Base-by-base conservation (phyloP, 371 early-diverging fungal genomes). In the Mortierella sp. region DNA sequence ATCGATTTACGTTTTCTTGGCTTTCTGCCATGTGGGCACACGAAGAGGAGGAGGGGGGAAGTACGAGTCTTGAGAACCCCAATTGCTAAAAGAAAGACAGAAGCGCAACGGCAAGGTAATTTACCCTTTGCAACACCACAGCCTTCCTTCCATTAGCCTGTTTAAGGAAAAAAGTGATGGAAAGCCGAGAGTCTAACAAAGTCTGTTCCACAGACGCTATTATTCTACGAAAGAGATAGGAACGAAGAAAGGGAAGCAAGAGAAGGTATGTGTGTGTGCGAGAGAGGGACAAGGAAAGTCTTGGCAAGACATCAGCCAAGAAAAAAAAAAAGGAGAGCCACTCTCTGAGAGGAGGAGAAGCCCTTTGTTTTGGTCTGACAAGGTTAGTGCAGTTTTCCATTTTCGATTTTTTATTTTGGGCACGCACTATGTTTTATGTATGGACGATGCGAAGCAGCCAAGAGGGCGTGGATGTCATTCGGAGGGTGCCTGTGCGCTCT, bases 21-120 rank as follows among this genome's bases (percentile, higher is more conserved):
- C 4, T 58, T 58, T 58, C 60, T 12, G 10, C 60, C 32, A 58
- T 32, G 32, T 58, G 60, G 32, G 14, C 27, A n/a, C 11, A n/a
- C 1, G 3, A 10, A 27, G 27, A 56, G n/a, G n/a, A n/a, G n/a
- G n/a, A n/a, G n/a, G n/a, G n/a, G n/a, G n/a, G n/a, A n/a, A n/a
- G n/a, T n/a, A n/a, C n/a, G n/a, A n/a, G n/a, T n/a, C n/a, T n/a
- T n/a, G n/a, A n/a, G n/a, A n/a, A 46, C 46, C 46, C 18, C 54
- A 24, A 51, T 51, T 51, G 54, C 24, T 24, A 51, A 21, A 51
- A 44, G 44, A 0, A 8, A 49, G 12, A 49, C 3, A 49, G 5
- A 51, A 51, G 51, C 56, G 56, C 56, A n/a, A n/a, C 56, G 56
- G 56, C 56, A 56, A 56, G n/a, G 27, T 56, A n/a, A n/a, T 56